Evolutionary conservation across 441 rosid genomes (phyloP), one percentile per base, ranked within the genome.

Genomic region (Erodium trifolium): DNA sequence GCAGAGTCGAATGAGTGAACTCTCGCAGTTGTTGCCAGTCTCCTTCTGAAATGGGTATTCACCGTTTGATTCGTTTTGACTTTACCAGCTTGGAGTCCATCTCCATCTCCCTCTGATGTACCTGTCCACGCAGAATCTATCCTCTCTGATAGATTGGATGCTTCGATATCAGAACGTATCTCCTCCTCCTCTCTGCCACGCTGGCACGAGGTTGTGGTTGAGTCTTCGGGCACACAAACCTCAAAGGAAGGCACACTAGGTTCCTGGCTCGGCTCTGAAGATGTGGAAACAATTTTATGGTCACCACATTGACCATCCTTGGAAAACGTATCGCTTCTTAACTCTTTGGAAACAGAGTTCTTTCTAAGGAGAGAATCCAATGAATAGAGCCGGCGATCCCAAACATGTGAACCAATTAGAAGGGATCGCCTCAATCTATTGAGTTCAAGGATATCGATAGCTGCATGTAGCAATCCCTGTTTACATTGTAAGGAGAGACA

Each of bases 51-150:
- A 27, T 82, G 77, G 8, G 41, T 37, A 37, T 37, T 37, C 41
- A 37, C 9, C 74, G 17, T 67, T 34, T 75, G 67, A 72, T 27
- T 74, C 6, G 29, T 71, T 47, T 71, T 73, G 29, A 73, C 72
- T 34, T 72, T 41, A 71, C 53, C 74, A 67, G 76, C 74, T 41
- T 73, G 74, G 65, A 76, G 62, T 29, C 77, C 82, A 76, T 86
- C 91, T 60, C 65, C 73, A 37, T 68, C 77, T 17, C 75, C 87
- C 18, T 37, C 41, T 37, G 41, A 37, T 37, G 91, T 89, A 57
- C 99, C 98, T 0, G 88, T 82, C 99, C 99, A 95, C 12, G 95
- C 95, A 12, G 92, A 90, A 81, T 95, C 99, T 76, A 95, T 95
- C 78, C 87, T 84, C 76, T 87, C 96, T 2, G 96, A 92, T 23